Evolutionary conservation across 495 filamentous ascomycete species (phyloP), one percentile per base, ranked within the genome.

Genomic region (Neurospora tetraspora): DNA sequence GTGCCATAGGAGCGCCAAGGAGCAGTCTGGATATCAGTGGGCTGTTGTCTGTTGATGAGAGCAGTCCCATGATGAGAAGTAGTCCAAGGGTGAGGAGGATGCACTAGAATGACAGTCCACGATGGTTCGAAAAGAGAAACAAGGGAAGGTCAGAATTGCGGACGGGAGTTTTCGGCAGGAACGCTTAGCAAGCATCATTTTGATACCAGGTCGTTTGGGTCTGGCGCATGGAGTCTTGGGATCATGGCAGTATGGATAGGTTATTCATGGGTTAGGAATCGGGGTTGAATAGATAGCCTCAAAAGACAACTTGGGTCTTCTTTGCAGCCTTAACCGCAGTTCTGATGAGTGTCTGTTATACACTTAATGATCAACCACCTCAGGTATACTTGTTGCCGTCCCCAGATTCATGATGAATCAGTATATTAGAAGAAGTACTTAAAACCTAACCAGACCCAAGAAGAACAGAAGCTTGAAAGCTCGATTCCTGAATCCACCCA

Each of bases 21-120:
- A 81, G 82, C 71, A 88, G 86, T 71, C 75, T 88, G 23, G 86
- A 87, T 73, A 78, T 88, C 65, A 83, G 82, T 59, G 82, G 83
- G 47, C 77, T 88, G 53, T 75, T 87, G 59, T 87, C 85, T 5
- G 74, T 78, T 40, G 81, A 85, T 43, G 86, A 80, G 16, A 87
- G 85, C 78, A 87, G 85, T 34, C 53, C 53, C 70, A 76, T 83
- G 40, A 73, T 84, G 23, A 82, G 77, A 18, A 85, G 83, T 53
- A 88, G 86, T 75, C 85, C 86, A 53, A 77, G 80, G 0, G 65
- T 82, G 7, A 76, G 74, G 53, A 76, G 81, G 34, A 74, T 76
- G 53, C 72, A 76, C 39, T 38, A 20, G 53, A 40, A 5, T 70
- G 8, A 20, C 9, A 4, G 14, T 9, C 5, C 53, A 31, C 1